Evolutionary conservation across 208 protist species (phyloP).

Genomic region (Leishmania tarentolae): DNA sequence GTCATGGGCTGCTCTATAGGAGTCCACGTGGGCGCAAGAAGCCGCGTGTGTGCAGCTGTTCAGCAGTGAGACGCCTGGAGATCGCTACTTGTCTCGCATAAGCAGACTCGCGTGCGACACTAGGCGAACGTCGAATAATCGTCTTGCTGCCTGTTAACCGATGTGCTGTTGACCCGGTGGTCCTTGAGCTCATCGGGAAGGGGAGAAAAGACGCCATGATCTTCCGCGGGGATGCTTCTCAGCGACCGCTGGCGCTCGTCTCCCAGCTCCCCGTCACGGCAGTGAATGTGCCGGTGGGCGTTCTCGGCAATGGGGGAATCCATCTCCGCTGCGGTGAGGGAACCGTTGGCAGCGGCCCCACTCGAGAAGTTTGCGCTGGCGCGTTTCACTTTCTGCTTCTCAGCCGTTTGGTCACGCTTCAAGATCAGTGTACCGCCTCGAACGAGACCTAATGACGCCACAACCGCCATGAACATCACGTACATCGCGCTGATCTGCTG

Average conservation of each 20-base stretch:
- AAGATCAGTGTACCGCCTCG: conserved; percentile 56
- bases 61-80: not conserved
- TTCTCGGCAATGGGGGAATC: not conserved
- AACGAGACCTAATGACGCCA: conserved; percentile 68
- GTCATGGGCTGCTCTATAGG: not conserved
- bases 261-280: not conserved
- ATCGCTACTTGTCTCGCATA: not conserved
- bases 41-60: not conserved
- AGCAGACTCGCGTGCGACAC: not conserved
- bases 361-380: not conserved
- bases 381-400: not conserved
- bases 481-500: conserved; percentile 77
- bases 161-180: not conserved
- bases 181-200: too few relatives aligned
- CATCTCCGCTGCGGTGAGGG: not conserved
- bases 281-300: not conserved
- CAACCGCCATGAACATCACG: conserved; percentile 78
- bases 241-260: not conserved
- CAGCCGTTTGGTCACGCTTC: conserved; percentile 21
- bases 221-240: not conserved
- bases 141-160: not conserved
- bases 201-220: conserved; percentile 13
- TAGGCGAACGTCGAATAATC: not conserved
- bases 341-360: not conserved
- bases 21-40: not conserved